Evolutionary conservation across 192 early-diverging fungal genomes (phyloP), one percentile per base, ranked within the genome.

Genomic region (Coemansia sp.): DNA sequence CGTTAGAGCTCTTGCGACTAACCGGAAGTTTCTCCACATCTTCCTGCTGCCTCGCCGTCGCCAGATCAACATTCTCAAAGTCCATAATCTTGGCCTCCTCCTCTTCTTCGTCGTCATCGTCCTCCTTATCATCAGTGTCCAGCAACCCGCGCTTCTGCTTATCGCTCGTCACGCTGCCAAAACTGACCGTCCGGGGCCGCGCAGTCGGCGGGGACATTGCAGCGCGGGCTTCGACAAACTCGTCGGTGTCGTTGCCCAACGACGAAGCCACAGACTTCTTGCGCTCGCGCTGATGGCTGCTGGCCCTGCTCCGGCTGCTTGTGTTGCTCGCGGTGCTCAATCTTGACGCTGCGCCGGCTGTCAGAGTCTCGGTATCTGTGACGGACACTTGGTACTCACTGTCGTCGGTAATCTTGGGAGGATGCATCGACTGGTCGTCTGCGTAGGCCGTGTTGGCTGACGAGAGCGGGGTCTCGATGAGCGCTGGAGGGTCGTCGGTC

Each of bases 221-320:
- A 2, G 60, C 62, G 37, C 23, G 61, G 17, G 72, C 72, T 51
- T 69, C 72, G 24, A 75, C 66, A 62, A 75, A 75, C 42, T 61
- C 59, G 6, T 65, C 62, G 4, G 56, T 56, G 2, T 42, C 57
- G 50, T 30, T 40, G 39, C 30, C 46, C 17, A 54, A 53, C 3
- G 19, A 40, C 25, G 55, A 61, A 34, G 43, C 57, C 25, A 39
- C 44, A 5, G 50, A 46, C 18, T 43, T 53, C 4, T 37, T 15
- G 3, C 41, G 3, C 9, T 43, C 15, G 50, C 34, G 46, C 46
- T 14, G n/a, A 9, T 24, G 14, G 8, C 46, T 24, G 14, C 46
- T 47, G 45, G n/a, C 23, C 9, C 46, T 48, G 46, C 38, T 55
- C 30, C 47, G 25, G 49, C 48, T 51, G 17, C 18, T 46, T 12